phyloP scores from a whole-genome alignment of 140 eudicot genomes.

The Stevia rebaudiana region DNA sequence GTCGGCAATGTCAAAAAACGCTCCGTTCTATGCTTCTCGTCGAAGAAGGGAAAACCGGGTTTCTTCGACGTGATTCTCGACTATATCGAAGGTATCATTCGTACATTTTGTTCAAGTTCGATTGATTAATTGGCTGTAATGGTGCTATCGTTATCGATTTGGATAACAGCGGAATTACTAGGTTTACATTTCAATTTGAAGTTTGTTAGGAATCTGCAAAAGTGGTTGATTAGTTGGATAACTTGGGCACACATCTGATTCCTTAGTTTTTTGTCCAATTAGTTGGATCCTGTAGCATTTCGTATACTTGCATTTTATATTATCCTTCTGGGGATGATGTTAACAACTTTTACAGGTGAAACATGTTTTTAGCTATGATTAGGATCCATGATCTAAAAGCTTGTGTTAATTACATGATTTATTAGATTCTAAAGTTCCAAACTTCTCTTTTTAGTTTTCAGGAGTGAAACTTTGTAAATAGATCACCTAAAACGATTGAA shows the following conservation, averaged over 20 bases:
- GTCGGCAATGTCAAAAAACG: constrained; percentile 18
- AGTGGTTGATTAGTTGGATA: neutral
- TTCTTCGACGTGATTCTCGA: constrained; percentile 88
- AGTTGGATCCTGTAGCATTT: neutral
- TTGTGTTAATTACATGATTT: neutral
- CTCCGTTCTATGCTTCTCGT: constrained; percentile 43
- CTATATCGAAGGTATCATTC: constrained; percentile 70
- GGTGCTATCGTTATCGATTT: neutral
- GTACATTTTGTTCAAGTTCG: neutral
- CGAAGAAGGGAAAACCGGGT: constrained; percentile 63
- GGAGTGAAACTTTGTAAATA: neutral
- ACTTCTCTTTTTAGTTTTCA: neutral
- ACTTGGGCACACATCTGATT: neutral
- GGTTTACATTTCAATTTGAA: neutral
- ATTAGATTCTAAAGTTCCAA: neutral
- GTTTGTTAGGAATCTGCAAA: neutral
- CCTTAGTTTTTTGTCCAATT: neutral
- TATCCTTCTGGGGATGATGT: neutral
- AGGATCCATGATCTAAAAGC: neutral
- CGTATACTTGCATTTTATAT: neutral
- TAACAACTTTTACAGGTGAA: neutral
- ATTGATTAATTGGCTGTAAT: neutral
- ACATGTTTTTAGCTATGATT: neutral
- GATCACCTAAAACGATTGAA: neutral
- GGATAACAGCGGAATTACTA: neutral